Conservation (phyloP, 208 protist genomes). For the Trypanosoma conorhini region DNA sequence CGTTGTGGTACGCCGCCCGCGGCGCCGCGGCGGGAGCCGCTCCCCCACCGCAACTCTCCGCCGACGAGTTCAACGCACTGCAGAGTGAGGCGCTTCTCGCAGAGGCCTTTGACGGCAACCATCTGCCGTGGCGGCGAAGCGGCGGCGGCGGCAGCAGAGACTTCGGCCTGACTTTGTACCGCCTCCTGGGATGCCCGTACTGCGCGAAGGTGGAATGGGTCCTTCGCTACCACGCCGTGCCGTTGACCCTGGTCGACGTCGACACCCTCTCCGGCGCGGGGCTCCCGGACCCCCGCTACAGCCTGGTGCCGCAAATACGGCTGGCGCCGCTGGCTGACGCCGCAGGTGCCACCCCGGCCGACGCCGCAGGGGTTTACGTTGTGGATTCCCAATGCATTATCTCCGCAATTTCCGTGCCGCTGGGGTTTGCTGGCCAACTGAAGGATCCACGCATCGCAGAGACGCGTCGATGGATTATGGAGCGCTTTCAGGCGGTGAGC, state of each 20-base stretch:
- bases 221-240: constrained; percentile 62
- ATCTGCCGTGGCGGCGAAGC: constrained; percentile 49
- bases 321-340: constrained; percentile 32
- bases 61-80: constrained; percentile 67
- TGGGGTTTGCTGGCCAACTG: constrained; percentile 56
- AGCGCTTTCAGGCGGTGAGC: constrained; percentile 67
- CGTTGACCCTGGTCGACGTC: constrained; percentile 65
- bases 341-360: not conserved
- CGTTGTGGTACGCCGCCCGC: constrained; percentile 10
- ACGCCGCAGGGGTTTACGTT: constrained; percentile 35
- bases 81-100: constrained; percentile 48
- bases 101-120: constrained; percentile 38
- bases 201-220: constrained; percentile 85
- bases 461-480: constrained; percentile 70
- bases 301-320: constrained; percentile 71
- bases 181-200: constrained; percentile 80
- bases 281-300: constrained; percentile 64
- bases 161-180: constrained; percentile 61
- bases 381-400: constrained; percentile 74
- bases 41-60: constrained; percentile 31
- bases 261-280: constrained; percentile 69
- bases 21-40: not conserved
- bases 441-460: constrained; percentile 39
- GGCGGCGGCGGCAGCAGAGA: constrained; percentile 27
- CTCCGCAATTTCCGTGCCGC: constrained; percentile 41